Evolutionary conservation across 2,329 filamentous ascomycete species (phyloP).

Genomic region (Neoscytalidium dimidiatum): DNA sequence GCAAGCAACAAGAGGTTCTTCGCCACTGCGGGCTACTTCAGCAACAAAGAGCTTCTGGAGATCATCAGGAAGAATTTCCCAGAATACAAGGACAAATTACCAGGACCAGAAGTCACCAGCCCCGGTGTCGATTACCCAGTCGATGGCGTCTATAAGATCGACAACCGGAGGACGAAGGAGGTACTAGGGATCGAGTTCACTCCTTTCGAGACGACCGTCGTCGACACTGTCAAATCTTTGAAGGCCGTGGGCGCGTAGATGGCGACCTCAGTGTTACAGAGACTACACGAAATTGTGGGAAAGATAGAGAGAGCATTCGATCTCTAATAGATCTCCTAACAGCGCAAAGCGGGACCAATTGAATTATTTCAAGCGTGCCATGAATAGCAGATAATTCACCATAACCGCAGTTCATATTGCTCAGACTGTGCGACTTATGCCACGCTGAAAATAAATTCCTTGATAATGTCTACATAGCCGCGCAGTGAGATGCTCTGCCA

Average conservation of each 20-base stretch:
- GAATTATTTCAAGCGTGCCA: too few relatives aligned
- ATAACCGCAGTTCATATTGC: too few relatives aligned
- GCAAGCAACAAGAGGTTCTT: constrained; percentile 66
- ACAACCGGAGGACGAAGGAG: constrained; percentile 57
- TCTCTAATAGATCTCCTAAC: too few relatives aligned
- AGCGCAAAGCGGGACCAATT: too few relatives aligned
- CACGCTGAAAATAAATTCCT: too few relatives aligned
- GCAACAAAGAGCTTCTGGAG: constrained; percentile 60
- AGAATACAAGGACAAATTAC: constrained; percentile 52
- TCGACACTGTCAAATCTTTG: constrained; percentile 65
- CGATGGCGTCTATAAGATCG: constrained; percentile 55
- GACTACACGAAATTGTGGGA: not conserved
- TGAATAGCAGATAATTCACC: too few relatives aligned
- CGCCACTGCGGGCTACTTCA: constrained; percentile 61
- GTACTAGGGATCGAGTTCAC: constrained; percentile 63
- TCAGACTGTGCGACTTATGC: too few relatives aligned
- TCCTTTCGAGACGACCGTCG: constrained; percentile 59
- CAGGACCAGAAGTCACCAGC: constrained; percentile 30
- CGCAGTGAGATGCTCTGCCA: too few relatives aligned
- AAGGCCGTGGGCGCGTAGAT: constrained; percentile 49
- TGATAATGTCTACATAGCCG: too few relatives aligned
- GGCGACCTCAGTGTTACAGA: not conserved
- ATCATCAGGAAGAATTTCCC: constrained; percentile 59
- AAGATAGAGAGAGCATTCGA: not conserved
- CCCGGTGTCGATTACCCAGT: constrained; percentile 45